phyloP scores from a whole-genome alignment of 1,284 basidiomycete genomes.

The Trichosporon faecale region DNA sequence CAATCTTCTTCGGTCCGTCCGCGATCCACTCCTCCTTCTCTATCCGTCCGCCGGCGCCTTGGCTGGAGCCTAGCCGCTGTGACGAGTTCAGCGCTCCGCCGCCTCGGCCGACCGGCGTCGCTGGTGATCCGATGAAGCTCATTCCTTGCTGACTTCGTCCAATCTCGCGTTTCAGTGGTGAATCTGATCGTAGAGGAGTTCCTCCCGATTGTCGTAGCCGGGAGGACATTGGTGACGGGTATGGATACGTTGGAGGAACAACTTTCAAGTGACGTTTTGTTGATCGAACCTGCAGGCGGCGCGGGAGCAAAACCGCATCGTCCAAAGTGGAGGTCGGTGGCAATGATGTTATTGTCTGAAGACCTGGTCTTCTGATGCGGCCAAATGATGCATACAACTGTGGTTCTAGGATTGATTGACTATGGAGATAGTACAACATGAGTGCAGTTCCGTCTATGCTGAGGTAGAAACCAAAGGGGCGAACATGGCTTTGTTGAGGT shows the following conservation, averaged over 20 bases:
- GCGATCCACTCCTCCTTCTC: not conserved
- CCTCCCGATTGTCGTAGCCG: constrained; percentile 9
- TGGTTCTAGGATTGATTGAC: not conserved
- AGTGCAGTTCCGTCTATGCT: not conserved
- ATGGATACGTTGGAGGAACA: not conserved
- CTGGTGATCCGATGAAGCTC: constrained; percentile 1
- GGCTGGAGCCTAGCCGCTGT: not conserved
- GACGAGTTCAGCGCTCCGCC: not conserved
- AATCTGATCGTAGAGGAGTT: constrained; percentile 7
- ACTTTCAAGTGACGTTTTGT: constrained; percentile 12
- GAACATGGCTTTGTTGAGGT: constrained; percentile 22
- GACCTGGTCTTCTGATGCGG: not conserved
- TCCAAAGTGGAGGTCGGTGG: constrained; percentile 1
- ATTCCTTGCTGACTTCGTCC: constrained; percentile 1
- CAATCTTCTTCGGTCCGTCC: not conserved
- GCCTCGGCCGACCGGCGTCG: not conserved
- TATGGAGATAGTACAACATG: not conserved
- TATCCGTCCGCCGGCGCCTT: constrained; percentile 5
- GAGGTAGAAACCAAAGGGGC: constrained; percentile 18
- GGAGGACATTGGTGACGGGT: constrained; percentile 1
- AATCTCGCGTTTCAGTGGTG: constrained; percentile 1
- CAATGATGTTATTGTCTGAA: not conserved
- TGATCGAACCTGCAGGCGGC: not conserved
- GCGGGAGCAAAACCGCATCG: constrained; percentile 3
- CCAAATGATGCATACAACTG: constrained; percentile 1